Percentiles rank a stretch among this genome's conserved stretches.
Conservation (phyloP, 1,139 yeast genomes). For the Pneumocystis carinii region DNA sequence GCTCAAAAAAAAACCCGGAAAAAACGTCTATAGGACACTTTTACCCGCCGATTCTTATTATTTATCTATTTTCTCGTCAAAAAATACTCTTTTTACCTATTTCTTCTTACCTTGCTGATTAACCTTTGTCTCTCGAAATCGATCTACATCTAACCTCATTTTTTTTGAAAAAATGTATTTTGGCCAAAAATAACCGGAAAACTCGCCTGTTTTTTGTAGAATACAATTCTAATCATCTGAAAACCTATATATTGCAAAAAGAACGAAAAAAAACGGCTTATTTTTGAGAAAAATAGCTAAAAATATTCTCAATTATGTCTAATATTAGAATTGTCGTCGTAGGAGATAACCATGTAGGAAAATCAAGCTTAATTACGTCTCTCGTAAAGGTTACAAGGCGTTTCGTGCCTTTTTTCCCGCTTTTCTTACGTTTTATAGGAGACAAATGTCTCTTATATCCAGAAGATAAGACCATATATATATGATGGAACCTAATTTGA, state of each 20-base stretch:
- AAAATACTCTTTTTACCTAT: too few relatives aligned
- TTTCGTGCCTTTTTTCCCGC: not conserved
- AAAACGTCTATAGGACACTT: too few relatives aligned
- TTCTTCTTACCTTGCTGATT: too few relatives aligned
- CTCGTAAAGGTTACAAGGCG: slow-evolving; percentile 36
- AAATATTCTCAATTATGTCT: not conserved
- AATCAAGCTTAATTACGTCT: slow-evolving; percentile 59
- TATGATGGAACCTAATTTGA: not conserved
- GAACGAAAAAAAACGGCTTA: not conserved
- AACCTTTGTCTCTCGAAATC: too few relatives aligned
- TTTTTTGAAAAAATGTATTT: too few relatives aligned
- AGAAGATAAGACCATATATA: slow-evolving; percentile 36
- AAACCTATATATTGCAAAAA: not conserved
- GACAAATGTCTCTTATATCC: slow-evolving; percentile 52
- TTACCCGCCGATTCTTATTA: too few relatives aligned
- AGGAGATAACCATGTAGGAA: slow-evolving; percentile 93
- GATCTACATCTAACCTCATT: too few relatives aligned
- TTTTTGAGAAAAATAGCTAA: not conserved
- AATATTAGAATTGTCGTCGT: slow-evolving; percentile 54
- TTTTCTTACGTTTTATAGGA: slow-evolving; percentile 26
- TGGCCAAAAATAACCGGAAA: too few relatives aligned
- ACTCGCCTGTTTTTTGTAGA: too few relatives aligned
- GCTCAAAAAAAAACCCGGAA: too few relatives aligned
- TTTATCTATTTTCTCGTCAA: too few relatives aligned
- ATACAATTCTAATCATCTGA: too few relatives aligned